Percentiles rank a stretch among this genome's conserved stretches.
Conservation (phyloP, 1,139 yeast species). For the Komagataea norvegica region DNA sequence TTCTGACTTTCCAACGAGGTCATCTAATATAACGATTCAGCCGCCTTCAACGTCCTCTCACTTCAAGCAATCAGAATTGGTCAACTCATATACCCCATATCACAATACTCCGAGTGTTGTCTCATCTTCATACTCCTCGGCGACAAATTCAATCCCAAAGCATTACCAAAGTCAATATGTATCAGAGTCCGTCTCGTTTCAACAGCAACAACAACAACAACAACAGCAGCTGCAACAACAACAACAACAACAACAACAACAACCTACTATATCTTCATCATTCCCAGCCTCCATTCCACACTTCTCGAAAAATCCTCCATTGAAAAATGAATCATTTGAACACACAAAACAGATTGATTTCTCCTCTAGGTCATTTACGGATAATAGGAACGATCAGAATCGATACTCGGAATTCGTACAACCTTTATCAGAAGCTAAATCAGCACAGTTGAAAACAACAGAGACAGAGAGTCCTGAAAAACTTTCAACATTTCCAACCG, state of each 20-base stretch:
- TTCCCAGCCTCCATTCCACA: conserved; percentile 28
- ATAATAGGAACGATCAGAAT: too few species aligned
- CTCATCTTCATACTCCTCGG: conserved; percentile 35
- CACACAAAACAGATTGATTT: conserved; percentile 36
- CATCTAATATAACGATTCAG: conserved; percentile 21
- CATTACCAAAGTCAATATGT: conserved; percentile 18
- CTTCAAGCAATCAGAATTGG: conserved; percentile 22
- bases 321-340: conserved; percentile 45
- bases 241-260: background rate
- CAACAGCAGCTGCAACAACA: background rate
- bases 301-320: conserved; percentile 19
- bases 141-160: conserved; percentile 24
- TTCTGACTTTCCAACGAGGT: conserved; percentile 9
- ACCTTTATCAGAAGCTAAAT: too few species aligned
- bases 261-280: conserved; percentile 12
- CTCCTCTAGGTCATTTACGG: too few species aligned
- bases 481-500: conserved; percentile 1
- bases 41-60: conserved; percentile 24
- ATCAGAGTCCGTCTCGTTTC: conserved; percentile 11
- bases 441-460: too few species aligned
- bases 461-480: too few species aligned
- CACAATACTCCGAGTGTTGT: conserved; percentile 56
- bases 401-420: too few species aligned
- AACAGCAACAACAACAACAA: conserved; percentile 1
- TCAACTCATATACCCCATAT: conserved; percentile 30